phyloP scores from a whole-genome alignment of 495 filamentous ascomycete genomes.

The Podospora conica region DNA sequence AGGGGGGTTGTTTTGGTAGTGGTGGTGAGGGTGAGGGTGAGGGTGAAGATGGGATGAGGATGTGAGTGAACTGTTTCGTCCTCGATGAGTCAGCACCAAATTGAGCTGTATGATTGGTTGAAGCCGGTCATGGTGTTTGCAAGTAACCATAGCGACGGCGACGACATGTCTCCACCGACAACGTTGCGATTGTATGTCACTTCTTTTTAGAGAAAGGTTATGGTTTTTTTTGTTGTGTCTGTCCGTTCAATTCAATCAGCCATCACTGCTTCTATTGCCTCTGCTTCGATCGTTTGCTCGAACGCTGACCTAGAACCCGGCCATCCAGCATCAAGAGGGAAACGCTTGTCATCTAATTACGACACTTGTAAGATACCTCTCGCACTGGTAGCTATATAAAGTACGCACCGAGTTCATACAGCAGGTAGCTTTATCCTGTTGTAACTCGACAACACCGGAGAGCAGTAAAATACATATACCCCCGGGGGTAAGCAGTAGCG shows the following conservation, averaged over 20 bases:
- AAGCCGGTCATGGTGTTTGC: neutral
- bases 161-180: neutral
- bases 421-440: too few relatives aligned
- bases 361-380: too few relatives aligned
- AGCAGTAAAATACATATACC: too few relatives aligned
- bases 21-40: neutral
- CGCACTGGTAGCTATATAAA: too few relatives aligned
- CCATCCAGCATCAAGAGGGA: neutral
- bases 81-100: neutral
- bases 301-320: neutral
- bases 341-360: neutral
- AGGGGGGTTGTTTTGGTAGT: neutral
- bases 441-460: too few relatives aligned
- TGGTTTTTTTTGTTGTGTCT: neutral
- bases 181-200: neutral
- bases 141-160: neutral
- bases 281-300: neutral
- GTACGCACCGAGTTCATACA: too few relatives aligned
- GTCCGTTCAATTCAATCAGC: neutral
- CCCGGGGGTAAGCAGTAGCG: too few relatives aligned
- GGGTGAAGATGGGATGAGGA: neutral
- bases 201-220: neutral
- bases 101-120: neutral
- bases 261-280: neutral
- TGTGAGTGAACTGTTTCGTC: neutral